phyloP scores from a whole-genome alignment of 2,329 filamentous ascomycete genomes.

The Ilyonectria mors-panacis region DNA sequence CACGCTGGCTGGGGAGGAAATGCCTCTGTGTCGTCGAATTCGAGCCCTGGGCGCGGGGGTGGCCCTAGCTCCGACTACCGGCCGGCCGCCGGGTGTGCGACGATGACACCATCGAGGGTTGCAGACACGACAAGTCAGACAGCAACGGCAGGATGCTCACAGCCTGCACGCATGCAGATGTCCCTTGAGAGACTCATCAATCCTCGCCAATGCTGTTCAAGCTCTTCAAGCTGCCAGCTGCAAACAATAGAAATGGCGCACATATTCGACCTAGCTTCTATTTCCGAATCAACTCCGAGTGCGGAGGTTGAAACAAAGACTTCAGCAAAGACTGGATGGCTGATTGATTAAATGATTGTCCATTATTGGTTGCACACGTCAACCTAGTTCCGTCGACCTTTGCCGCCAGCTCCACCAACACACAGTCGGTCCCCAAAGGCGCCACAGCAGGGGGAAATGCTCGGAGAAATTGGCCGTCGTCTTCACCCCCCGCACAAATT shows the following conservation, averaged over 20 bases:
- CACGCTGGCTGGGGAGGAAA: conserved; percentile 12
- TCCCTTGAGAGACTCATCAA: neutral
- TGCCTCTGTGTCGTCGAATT: conserved; percentile 21
- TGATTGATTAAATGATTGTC: conserved; percentile 45
- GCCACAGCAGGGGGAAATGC: neutral
- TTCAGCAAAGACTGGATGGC: conserved; percentile 21
- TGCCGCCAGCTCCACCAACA: neutral
- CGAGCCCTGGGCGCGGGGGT: conserved; percentile 14
- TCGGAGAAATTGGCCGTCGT: neutral
- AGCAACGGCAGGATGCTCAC: neutral
- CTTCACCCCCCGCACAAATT: neutral
- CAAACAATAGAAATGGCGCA: neutral
- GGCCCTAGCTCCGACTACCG: conserved; percentile 47
- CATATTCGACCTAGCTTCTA: neutral
- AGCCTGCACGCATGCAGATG: neutral
- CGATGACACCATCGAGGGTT: conserved; percentile 38
- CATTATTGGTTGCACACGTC: conserved; percentile 36
- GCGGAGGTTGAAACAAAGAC: conserved; percentile 6
- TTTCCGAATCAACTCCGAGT: conserved; percentile 1
- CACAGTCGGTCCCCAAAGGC: neutral
- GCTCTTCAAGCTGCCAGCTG: neutral
- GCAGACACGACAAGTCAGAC: conserved; percentile 28
- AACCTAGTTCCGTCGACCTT: neutral
- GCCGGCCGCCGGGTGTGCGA: conserved; percentile 41
- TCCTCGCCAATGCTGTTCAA: neutral